Base-by-base conservation (phyloP, 2,329 filamentous ascomycete genomes). In the Aspergillus fijiensis region DNA sequence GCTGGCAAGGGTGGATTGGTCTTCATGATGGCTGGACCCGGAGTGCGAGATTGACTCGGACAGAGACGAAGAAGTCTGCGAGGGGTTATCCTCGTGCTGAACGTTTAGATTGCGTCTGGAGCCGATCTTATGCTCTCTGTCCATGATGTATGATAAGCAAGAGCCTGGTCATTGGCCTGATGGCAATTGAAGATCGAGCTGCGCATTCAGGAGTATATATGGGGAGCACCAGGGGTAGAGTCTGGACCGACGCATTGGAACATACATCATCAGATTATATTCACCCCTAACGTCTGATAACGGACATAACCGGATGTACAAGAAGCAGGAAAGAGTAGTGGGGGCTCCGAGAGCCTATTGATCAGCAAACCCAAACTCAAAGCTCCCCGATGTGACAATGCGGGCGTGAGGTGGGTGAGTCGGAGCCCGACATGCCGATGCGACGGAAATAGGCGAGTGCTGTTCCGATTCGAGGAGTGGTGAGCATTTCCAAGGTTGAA, bases 51-150 rank as follows among this genome's bases (percentile, higher is more conserved):
- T 5, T 45, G 39, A 19, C 39, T 5, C 56, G 74, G 9, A 77
- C 71, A 2, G 73, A 61, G 47, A 57, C 50, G 29, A 61, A 61
- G 14, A 61, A 45, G 14, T 45, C 14, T 16, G 16, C 39, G 39
- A 45, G 39, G 39, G 39, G 39, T 45, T 45, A 6, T 45, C 39
- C 16, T 45, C 39, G 39, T 45, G 39, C 16, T 45, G 39, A 5
- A 19, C 14, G 9, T 45, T 45, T 12, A 19, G 16, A 45, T 19
- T 19, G 39, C 39, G 14, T 7, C 39, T 19, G 6, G 16, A 9
- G 6, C 39, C n/a, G n/a, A 19, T 19, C 19, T 19, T 19, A 1
- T 45, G 39, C 39, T 45, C 39, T 45, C 5, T 45, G 16, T 45
- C 39, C 39, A 45, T 45, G 39, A 16, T 16, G 19, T n/a, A 9